Evolutionary conservation across 2,329 filamentous ascomycete genomes (phyloP).

Genomic region (Fusarium tjaetaba): DNA sequence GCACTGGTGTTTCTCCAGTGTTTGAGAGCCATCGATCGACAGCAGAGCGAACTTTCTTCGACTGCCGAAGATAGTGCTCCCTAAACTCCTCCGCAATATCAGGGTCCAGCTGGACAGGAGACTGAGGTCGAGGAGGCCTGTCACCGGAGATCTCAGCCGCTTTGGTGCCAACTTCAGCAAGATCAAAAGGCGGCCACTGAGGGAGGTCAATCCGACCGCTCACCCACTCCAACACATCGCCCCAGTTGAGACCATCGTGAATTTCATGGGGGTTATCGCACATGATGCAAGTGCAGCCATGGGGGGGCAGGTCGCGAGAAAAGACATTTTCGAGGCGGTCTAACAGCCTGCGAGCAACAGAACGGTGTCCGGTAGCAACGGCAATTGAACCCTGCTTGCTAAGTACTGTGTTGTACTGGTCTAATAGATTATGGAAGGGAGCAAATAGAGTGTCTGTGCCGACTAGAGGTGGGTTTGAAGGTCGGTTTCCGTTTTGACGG

Average conservation of each 20-base stretch:
- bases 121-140: slow-evolving; percentile 64
- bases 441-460: slow-evolving; percentile 81
- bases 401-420: slow-evolving; percentile 86
- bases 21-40: slow-evolving; percentile 91
- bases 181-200: slow-evolving; percentile 86
- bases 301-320: slow-evolving; percentile 86
- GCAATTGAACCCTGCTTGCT: slow-evolving; percentile 87
- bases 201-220: slow-evolving; percentile 89
- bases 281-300: slow-evolving; percentile 88
- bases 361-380: slow-evolving; percentile 93
- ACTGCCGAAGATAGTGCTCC: slow-evolving; percentile 91
- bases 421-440: slow-evolving; percentile 82
- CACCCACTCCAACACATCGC: slow-evolving; percentile 92
- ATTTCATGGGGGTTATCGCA: slow-evolving; percentile 73
- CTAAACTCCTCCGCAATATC: slow-evolving; percentile 94
- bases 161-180: slow-evolving; percentile 69
- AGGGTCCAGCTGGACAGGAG: slow-evolving; percentile 82
- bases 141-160: slow-evolving; percentile 71
- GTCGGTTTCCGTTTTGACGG: slow-evolving; percentile 63
- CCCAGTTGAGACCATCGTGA: slow-evolving; percentile 86
- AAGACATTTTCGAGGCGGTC: slow-evolving; percentile 95
- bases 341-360: slow-evolving; percentile 87
- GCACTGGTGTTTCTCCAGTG: slow-evolving; percentile 77
- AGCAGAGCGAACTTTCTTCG: slow-evolving; percentile 89
- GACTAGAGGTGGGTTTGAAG: slow-evolving; percentile 71